These are phyloP conservation scores for Penicillium sp. DNA, from an alignment of 2,329 filamentous ascomycete species.

Conservation along the genomic window DNA sequence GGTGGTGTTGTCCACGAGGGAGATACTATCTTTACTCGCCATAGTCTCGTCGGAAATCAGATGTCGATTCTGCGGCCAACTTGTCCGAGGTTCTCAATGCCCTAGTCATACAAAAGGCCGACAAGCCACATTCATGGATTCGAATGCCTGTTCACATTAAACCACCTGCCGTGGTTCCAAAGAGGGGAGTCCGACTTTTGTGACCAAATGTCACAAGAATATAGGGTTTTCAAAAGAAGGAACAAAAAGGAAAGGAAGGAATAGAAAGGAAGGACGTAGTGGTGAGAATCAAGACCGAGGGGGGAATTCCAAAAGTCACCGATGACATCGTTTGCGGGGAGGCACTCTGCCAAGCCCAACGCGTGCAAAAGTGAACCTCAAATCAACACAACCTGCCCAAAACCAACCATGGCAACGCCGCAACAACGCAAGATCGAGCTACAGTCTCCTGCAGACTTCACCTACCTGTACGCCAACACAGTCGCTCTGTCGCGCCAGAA, in stretches of 20 bases:
- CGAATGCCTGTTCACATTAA: slow-evolving; percentile 4
- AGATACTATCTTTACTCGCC: slow-evolving; percentile 29
- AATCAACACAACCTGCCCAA: slow-evolving; percentile 6
- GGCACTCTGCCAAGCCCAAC: slow-evolving; percentile 13
- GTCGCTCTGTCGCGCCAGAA: slow-evolving; percentile 46
- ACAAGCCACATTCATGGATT: slow-evolving; percentile 8
- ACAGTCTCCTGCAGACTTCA: slow-evolving; percentile 50
- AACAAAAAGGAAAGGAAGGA: background rate
- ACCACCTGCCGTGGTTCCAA: background rate
- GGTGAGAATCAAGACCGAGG: background rate
- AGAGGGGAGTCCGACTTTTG: no score
- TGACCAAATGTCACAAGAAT: no score
- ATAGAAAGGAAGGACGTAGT: background rate
- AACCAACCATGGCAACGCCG: slow-evolving; percentile 27
- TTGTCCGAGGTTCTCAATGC: background rate
- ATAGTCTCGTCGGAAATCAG: slow-evolving; percentile 17
- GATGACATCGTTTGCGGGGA: slow-evolving; percentile 29
- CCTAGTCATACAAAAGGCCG: background rate
- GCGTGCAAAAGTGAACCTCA: slow-evolving; percentile 9
- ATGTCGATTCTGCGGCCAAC: background rate
- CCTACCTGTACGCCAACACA: slow-evolving; percentile 49
- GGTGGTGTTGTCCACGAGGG: slow-evolving; percentile 42
- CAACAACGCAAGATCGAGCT: slow-evolving; percentile 52
- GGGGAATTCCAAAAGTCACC: background rate
- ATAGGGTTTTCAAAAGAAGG: background rate